Evolutionary conservation across 352 stramenopile species (phyloP).

Genomic region (Hyaloperonospora arabidopsidis): DNA sequence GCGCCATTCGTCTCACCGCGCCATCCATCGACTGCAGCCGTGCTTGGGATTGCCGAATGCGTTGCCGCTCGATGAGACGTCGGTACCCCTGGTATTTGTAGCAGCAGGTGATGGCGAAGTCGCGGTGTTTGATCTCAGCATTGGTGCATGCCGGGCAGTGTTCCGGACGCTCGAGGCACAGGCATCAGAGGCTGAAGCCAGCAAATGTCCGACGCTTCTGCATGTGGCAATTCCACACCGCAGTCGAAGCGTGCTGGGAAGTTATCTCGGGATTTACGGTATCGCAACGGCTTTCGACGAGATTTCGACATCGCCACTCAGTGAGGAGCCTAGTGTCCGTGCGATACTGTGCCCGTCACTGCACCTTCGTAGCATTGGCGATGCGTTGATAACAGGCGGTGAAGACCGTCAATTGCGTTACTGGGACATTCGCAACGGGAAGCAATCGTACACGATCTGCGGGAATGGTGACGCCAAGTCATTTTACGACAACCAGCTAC

Average conservation of each 20-base stretch:
- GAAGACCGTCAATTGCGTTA: conserved; percentile 93
- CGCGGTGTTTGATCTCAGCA: conserved; percentile 81
- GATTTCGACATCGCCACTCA: conserved; percentile 58
- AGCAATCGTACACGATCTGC: conserved; percentile 90
- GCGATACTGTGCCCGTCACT: conserved; percentile 85
- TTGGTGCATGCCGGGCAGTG: conserved; percentile 85
- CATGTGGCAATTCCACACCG: conserved; percentile 71
- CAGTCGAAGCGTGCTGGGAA: conserved; percentile 60
- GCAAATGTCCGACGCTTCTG: conserved; percentile 61
- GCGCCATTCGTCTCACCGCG: conserved; percentile 88
- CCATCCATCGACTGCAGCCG: conserved; percentile 86
- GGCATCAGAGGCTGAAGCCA: conserved; percentile 66
- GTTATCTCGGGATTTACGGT: conserved; percentile 72
- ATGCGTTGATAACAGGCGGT: conserved; percentile 90
- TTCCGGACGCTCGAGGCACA: conserved; percentile 86
- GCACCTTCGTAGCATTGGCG: conserved; percentile 72
- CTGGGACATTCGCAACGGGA: conserved; percentile 93
- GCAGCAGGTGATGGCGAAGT: conserved; percentile 90
- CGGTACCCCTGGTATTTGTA: conserved; percentile 90
- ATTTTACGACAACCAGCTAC: conserved; percentile 81
- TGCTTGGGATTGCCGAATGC: conserved; percentile 78
- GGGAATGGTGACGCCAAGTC: conserved; percentile 81
- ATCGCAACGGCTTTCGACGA: conserved; percentile 80
- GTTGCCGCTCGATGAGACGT: conserved; percentile 56
- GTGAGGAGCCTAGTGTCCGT: conserved; percentile 77